phyloP scores from a whole-genome alignment of 176 grass and related monocot genomes.

The Aegilops longissima region DNA sequence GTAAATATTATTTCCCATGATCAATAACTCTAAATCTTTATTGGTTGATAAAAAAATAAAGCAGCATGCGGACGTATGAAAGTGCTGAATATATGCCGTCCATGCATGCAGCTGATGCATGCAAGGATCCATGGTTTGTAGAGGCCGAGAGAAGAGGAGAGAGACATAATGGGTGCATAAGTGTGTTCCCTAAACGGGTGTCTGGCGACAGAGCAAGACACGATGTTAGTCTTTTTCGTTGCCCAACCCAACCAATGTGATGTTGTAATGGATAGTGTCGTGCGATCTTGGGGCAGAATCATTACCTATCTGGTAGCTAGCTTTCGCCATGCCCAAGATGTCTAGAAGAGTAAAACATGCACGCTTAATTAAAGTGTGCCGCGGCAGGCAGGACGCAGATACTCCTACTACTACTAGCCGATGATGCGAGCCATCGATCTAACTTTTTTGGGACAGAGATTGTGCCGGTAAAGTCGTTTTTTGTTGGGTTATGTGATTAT shows the following conservation, averaged over 20 bases:
- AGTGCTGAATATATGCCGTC: not conserved
- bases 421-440: slow-evolving; percentile 33
- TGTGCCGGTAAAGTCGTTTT: slow-evolving; percentile 36
- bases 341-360: slow-evolving; percentile 19
- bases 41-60: not conserved
- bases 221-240: slow-evolving; percentile 2
- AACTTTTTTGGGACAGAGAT: slow-evolving; percentile 30
- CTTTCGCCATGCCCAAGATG: slow-evolving; percentile 14
- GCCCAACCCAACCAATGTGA: slow-evolving; percentile 6
- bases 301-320: not conserved
- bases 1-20: too few relatives aligned
- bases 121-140: not conserved
- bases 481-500: slow-evolving; percentile 53
- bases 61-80: not conserved
- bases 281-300: slow-evolving; percentile 34
- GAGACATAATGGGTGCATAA: slow-evolving; percentile 14
- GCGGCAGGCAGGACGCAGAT: not conserved
- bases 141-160: not conserved
- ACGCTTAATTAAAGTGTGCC: not conserved
- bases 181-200: slow-evolving; percentile 17
- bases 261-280: slow-evolving; percentile 15
- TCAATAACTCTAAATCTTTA: too few relatives aligned
- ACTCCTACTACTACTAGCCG: not conserved
- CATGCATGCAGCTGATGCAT: not conserved
- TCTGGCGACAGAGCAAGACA: not conserved